These are phyloP conservation scores for Kazachstania kunashirensis DNA, from an alignment of 805 yeast species.

Conservation along the genomic window DNA sequence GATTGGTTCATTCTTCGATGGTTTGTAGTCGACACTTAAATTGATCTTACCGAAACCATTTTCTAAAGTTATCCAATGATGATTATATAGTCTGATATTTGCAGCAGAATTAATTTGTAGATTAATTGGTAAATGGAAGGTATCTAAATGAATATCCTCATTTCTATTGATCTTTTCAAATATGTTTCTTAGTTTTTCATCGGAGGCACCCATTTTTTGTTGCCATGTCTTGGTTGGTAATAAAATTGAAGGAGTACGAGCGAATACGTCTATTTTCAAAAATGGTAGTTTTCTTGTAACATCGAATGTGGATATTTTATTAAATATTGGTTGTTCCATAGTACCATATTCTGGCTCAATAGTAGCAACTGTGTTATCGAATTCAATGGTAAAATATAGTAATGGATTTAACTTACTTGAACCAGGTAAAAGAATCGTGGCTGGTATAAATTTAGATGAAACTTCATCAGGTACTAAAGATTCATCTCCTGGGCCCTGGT, in stretches of 20 bases:
- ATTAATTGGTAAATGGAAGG: constrained; percentile 52
- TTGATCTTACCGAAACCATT: constrained; percentile 43
- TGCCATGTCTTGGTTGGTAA: constrained; percentile 35
- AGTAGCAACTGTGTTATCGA: constrained; percentile 86
- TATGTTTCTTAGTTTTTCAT: constrained; percentile 22
- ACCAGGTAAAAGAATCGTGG: constrained; percentile 46
- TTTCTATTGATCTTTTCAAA: constrained; percentile 32
- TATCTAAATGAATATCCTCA: constrained; percentile 70
- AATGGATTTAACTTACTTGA: constrained; percentile 52
- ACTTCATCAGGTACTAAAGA: constrained; percentile 26
- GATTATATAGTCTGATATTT: constrained; percentile 54
- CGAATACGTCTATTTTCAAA: constrained; percentile 68
- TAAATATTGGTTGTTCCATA: constrained; percentile 69
- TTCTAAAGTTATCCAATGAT: constrained; percentile 41
- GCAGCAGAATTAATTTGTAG: constrained; percentile 41
- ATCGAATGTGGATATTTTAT: constrained; percentile 85
- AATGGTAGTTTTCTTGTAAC: constrained; percentile 54
- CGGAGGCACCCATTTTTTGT: constrained; percentile 20
- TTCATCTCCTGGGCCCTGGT: constrained; percentile 31
- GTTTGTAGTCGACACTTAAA: constrained; percentile 60
- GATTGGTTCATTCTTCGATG: constrained; percentile 55
- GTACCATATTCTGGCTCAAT: constrained; percentile 83
- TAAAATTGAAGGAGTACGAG: constrained; percentile 61
- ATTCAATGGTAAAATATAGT: constrained; percentile 80
- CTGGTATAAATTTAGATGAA: constrained; percentile 36